These are phyloP conservation scores for Clarireedia paspali DNA, from an alignment of 2,329 filamentous ascomycete species.

Conservation along the genomic window DNA sequence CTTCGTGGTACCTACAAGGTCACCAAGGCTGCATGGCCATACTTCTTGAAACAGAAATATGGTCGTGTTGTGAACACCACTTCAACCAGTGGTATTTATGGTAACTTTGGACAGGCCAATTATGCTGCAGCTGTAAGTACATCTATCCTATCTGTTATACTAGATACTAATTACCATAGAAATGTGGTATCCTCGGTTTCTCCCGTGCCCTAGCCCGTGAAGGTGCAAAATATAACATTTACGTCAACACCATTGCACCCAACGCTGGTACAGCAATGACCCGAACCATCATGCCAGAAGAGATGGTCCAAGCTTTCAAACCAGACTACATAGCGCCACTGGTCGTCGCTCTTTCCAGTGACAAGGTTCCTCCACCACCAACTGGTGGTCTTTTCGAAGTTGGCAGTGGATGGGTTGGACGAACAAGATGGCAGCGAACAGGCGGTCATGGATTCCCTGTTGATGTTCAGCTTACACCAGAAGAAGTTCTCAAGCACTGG, in stretches of 20 bases:
- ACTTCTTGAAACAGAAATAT: slow-evolving; percentile 98
- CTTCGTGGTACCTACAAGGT: slow-evolving; percentile 92
- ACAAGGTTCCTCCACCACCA: slow-evolving; percentile 76
- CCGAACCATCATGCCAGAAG: slow-evolving; percentile 85
- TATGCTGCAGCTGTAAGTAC: slow-evolving; percentile 75
- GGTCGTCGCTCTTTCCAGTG: slow-evolving; percentile 75
- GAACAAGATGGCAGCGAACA: slow-evolving; percentile 89
- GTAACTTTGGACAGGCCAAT: slow-evolving; percentile 98
- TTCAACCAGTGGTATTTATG: slow-evolving; percentile 94
- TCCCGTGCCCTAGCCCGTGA: slow-evolving; percentile 88
- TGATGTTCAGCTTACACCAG: slow-evolving; percentile 74
- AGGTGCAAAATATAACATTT: slow-evolving; percentile 96
- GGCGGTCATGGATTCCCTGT: slow-evolving; percentile 88
- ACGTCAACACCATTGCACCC: slow-evolving; percentile 94
- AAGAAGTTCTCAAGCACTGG: slow-evolving; percentile 73
- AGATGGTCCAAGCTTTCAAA: slow-evolving; percentile 98
- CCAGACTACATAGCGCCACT: slow-evolving; percentile 95
- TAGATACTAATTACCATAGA: slow-evolving; percentile 38
- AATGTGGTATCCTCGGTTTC: slow-evolving; percentile 90
- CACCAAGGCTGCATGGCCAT: slow-evolving; percentile 95
- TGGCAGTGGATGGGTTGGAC: slow-evolving; percentile 86
- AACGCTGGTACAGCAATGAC: slow-evolving; percentile 97
- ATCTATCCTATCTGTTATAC: slow-evolving; percentile 27
- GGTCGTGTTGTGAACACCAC: slow-evolving; percentile 95
- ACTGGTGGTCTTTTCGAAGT: slow-evolving; percentile 91